Evolutionary conservation across 2,329 filamentous ascomycete species (phyloP).

Genomic region (Tolypocladium tropicale): DNA sequence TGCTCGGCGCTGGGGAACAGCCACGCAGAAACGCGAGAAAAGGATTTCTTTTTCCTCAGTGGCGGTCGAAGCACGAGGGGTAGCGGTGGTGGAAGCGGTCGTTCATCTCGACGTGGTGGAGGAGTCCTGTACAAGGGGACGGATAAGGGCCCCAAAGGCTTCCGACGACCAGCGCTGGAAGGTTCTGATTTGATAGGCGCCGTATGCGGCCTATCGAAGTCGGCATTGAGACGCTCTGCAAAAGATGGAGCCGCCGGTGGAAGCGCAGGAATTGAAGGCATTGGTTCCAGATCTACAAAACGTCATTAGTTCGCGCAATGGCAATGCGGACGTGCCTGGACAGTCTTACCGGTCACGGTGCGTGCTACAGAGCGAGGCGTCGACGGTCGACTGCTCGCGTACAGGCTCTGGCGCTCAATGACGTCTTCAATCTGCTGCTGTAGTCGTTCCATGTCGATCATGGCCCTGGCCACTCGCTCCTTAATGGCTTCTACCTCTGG

Average conservation of each 20-base stretch:
- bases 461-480: slow-evolving; percentile 44
- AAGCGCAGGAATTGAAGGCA: slow-evolving; percentile 47
- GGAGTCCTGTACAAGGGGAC: neutral
- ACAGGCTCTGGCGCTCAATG: slow-evolving; percentile 50
- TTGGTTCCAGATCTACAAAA: slow-evolving; percentile 32
- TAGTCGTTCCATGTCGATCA: slow-evolving; percentile 47
- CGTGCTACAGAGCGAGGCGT: slow-evolving; percentile 32
- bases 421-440: slow-evolving; percentile 50
- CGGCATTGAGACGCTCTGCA: slow-evolving; percentile 41
- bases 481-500: slow-evolving; percentile 41
- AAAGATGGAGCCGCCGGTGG: slow-evolving; percentile 49
- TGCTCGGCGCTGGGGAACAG: slow-evolving; percentile 35
- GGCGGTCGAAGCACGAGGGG: slow-evolving; percentile 50
- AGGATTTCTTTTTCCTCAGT: slow-evolving; percentile 56
- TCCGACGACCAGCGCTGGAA: slow-evolving; percentile 18
- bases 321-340: neutral
- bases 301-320: neutral
- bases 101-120: slow-evolving; percentile 11
- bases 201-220: slow-evolving; percentile 25
- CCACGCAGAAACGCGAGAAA: slow-evolving; percentile 52
- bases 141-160: slow-evolving; percentile 5
- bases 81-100: slow-evolving; percentile 37
- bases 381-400: slow-evolving; percentile 40
- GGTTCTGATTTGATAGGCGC: slow-evolving; percentile 23
- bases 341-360: slow-evolving; percentile 19